Conservation (phyloP, 2,329 filamentous ascomycete genomes). For the Claviceps cyperi region DNA sequence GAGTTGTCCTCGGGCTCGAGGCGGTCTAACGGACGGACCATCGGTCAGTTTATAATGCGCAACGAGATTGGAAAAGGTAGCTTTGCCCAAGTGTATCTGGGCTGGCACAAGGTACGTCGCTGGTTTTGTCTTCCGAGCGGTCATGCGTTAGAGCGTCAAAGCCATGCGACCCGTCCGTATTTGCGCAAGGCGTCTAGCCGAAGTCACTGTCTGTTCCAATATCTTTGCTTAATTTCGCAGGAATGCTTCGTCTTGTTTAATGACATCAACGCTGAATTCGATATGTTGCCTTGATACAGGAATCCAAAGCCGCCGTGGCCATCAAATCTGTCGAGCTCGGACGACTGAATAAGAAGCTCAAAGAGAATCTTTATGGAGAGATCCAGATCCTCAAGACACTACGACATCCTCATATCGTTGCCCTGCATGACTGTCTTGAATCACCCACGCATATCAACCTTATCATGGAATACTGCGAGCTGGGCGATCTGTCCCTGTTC, state of each 20-base stretch:
- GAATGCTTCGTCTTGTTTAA: too few relatives aligned
- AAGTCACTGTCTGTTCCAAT: not conserved
- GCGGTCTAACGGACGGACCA: slow-evolving; percentile 19
- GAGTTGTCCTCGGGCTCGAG: slow-evolving; percentile 21
- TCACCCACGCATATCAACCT: slow-evolving; percentile 80
- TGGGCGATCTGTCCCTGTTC: slow-evolving; percentile 87
- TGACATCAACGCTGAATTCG: not conserved
- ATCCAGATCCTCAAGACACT: slow-evolving; percentile 90
- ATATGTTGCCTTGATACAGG: slow-evolving; percentile 30
- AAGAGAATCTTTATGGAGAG: slow-evolving; percentile 88
- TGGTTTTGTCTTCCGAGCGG: not conserved
- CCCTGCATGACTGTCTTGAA: slow-evolving; percentile 88
- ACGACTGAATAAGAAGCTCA: slow-evolving; percentile 89
- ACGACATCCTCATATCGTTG: slow-evolving; percentile 92
- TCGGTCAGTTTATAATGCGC: slow-evolving; percentile 70
- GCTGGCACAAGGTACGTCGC: slow-evolving; percentile 56
- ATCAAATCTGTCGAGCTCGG: slow-evolving; percentile 91
- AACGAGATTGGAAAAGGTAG: slow-evolving; percentile 93
- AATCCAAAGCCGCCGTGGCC: slow-evolving; percentile 68
- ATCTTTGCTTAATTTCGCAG: not conserved
- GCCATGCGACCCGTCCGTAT: too few relatives aligned
- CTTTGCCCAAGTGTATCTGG: slow-evolving; percentile 90
- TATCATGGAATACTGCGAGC: slow-evolving; percentile 96
- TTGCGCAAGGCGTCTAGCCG: not conserved
- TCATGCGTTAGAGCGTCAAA: too few relatives aligned